phyloP scores from a whole-genome alignment of 805 yeast species.

The Ogataea chonburiensis region DNA sequence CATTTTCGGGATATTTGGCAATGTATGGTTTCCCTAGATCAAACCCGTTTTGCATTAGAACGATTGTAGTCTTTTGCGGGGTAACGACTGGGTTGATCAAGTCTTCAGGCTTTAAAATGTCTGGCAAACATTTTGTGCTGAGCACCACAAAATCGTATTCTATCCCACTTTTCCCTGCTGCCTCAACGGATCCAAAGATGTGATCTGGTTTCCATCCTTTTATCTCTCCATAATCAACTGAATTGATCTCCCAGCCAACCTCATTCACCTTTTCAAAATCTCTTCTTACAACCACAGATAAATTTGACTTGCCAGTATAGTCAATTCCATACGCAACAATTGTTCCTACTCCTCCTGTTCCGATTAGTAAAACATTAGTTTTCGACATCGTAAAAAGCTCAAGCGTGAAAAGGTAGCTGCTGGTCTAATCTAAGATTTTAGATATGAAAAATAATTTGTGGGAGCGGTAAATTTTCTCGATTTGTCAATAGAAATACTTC shows the following conservation, averaged over 20 bases:
- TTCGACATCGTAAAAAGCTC: slow-evolving; percentile 5
- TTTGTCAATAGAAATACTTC: no score
- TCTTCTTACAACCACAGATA: slow-evolving; percentile 62
- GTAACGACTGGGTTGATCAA: slow-evolving; percentile 51
- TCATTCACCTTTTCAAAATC: slow-evolving; percentile 51
- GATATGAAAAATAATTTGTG: no score
- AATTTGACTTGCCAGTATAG: slow-evolving; percentile 43
- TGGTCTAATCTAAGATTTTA: no score
- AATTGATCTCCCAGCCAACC: slow-evolving; percentile 55
- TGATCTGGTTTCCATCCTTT: slow-evolving; percentile 53
- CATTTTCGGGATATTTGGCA: slow-evolving; percentile 47
- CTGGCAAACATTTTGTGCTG: slow-evolving; percentile 62
- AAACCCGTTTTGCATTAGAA: slow-evolving; percentile 66
- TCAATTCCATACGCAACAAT: slow-evolving; percentile 64
- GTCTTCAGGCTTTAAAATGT: slow-evolving; percentile 50
- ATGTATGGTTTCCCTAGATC: slow-evolving; percentile 59
- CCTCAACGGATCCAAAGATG: slow-evolving; percentile 35
- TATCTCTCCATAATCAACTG: slow-evolving; percentile 59
- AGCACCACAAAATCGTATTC: slow-evolving; percentile 56
- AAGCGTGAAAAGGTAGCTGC: not conserved
- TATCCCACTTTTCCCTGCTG: slow-evolving; percentile 40
- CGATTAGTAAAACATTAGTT: slow-evolving; percentile 38
- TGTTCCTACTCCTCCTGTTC: slow-evolving; percentile 85
- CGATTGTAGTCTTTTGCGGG: slow-evolving; percentile 44
- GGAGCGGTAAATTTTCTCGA: no score